Conservation (phyloP, 176 grass and related monocot species). For the Oryza glumipatula region DNA sequence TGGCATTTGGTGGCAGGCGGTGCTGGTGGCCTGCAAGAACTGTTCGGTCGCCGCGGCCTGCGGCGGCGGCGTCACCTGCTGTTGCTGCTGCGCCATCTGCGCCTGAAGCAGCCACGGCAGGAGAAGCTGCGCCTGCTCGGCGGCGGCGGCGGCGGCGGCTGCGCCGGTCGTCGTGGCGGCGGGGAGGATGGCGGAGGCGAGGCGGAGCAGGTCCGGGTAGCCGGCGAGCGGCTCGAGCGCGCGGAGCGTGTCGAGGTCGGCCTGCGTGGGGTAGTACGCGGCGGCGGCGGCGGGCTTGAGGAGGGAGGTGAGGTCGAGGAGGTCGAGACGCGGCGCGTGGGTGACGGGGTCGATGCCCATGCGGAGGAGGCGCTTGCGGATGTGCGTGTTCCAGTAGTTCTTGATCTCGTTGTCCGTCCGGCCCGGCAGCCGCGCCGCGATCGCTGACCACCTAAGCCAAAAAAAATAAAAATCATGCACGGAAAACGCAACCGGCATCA, state of each 20-base stretch:
- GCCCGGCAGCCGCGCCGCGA: slow-evolving; percentile 87
- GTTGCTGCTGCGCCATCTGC: slow-evolving; percentile 47
- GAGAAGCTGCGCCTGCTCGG: slow-evolving; percentile 20
- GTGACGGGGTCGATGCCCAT: slow-evolving; percentile 95
- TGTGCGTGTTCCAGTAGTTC: slow-evolving; percentile 99
- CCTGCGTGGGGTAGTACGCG: slow-evolving; percentile 63
- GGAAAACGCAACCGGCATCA: neutral
- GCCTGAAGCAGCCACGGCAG: slow-evolving; percentile 52
- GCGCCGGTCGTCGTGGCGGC: neutral
- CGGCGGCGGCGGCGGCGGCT: neutral
- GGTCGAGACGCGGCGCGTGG: slow-evolving; percentile 79
- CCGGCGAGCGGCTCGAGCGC: slow-evolving; percentile 66
- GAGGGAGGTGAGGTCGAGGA: slow-evolving; percentile 76
- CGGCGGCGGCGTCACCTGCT: neutral
- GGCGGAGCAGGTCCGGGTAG: slow-evolving; percentile 67
- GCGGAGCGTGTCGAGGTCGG: slow-evolving; percentile 65
- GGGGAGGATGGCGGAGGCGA: slow-evolving; percentile 55
- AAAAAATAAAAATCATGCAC: neutral
- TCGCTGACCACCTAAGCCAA: slow-evolving; percentile 81
- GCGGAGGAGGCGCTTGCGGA: slow-evolving; percentile 83
- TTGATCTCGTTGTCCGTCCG: slow-evolving; percentile 99
- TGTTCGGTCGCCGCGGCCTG: slow-evolving; percentile 2
- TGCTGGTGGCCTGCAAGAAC: slow-evolving; percentile 17
- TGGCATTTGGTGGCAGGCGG: slow-evolving; percentile 45
- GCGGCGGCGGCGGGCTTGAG: slow-evolving; percentile 48